Evolutionary conservation across 140 eudicot genomes (phyloP).

Genomic region (Bidens hawaiensis): DNA sequence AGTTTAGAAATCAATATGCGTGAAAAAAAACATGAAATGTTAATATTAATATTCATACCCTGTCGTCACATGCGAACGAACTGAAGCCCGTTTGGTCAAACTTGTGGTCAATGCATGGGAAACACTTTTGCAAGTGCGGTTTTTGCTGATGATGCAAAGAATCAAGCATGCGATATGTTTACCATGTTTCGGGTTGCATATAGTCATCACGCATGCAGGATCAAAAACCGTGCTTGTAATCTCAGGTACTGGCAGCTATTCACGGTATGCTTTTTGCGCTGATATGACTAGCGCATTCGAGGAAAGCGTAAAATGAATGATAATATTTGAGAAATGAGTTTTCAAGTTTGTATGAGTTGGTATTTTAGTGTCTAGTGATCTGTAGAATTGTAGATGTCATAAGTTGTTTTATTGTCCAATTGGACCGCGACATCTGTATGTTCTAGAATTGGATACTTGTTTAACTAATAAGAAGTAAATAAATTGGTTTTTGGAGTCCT

Average conservation of each 20-base stretch:
- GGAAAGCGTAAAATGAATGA: slow-evolving; percentile 80
- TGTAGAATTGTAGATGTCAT: slow-evolving; percentile 71
- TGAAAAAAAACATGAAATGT: not conserved
- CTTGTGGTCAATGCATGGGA: slow-evolving; percentile 75
- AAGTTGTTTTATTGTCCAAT: slow-evolving; percentile 76
- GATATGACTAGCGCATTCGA: slow-evolving; percentile 81
- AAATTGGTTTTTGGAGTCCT: too few species aligned
- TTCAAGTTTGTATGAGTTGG: slow-evolving; percentile 74
- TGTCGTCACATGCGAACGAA: slow-evolving; percentile 82
- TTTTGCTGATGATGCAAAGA: slow-evolving; percentile 69
- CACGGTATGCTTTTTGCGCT: slow-evolving; percentile 70
- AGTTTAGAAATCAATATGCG: slow-evolving; percentile 14
- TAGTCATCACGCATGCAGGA: slow-evolving; percentile 84
- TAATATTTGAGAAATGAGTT: slow-evolving; percentile 72
- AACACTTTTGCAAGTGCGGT: slow-evolving; percentile 86
- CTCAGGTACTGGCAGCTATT: slow-evolving; percentile 71
- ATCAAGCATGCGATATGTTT: slow-evolving; percentile 10
- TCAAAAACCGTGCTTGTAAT: slow-evolving; percentile 68
- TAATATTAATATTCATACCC: slow-evolving; percentile 45
- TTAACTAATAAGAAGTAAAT: too few species aligned
- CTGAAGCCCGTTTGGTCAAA: slow-evolving; percentile 76
- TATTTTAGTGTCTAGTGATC: slow-evolving; percentile 68
- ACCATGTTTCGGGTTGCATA: slow-evolving; percentile 80
- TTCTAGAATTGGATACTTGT: too few species aligned
- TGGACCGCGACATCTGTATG: slow-evolving; percentile 72